Evolutionary conservation across 345 rosid genomes (phyloP), one percentile per base, ranked within the genome.

Genomic region (Eucalyptus erythrocorys): DNA sequence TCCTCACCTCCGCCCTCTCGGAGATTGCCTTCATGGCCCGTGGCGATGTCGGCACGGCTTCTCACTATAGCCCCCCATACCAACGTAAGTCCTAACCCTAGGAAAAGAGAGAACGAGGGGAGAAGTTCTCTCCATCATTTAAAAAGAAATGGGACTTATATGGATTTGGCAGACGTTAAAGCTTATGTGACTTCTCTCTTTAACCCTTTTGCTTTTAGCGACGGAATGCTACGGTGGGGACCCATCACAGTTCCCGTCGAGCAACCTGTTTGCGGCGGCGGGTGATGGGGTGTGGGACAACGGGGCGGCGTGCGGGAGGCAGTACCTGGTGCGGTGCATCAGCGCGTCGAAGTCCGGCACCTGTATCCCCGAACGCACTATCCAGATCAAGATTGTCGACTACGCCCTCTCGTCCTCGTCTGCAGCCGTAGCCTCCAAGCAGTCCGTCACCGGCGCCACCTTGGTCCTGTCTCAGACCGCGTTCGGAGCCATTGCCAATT

Each of bases 211-310:
- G 32, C 86, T 11, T 48, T 22, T 71, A 94, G 97, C 97, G 5
- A 93, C 95, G 19, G 84, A 88, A 16, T 95, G 96, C 80, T 89
- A 86, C 51, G 92, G 91, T 2, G 86, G 86, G 51, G 95, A 94
- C 37, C 90, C 90, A 14, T 84, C 92, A 10, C 92, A 94, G 92
- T 95, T 94, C 49, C 96, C 97, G 13, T 87, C 95, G 6, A 94
- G 91, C 88, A 93, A 94, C 84, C 40, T 95, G 86, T 95, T 95
- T 12, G 96, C 92, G 19, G 94, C 97, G n/a, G 97, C 95, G 0
- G 97, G 96, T 11, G 96, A 94, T 1, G 96, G 95, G 68, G 86
- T 95, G 50, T 95, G 97, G 97, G 96, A 95, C 90, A 94, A 95
- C 82, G 94, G 95, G 30, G 96, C 96, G 9, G 90, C 95, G 1